Evolutionary conservation across 2,329 filamentous ascomycete species (phyloP).

Genomic region (Orbilia brochopaga): DNA sequence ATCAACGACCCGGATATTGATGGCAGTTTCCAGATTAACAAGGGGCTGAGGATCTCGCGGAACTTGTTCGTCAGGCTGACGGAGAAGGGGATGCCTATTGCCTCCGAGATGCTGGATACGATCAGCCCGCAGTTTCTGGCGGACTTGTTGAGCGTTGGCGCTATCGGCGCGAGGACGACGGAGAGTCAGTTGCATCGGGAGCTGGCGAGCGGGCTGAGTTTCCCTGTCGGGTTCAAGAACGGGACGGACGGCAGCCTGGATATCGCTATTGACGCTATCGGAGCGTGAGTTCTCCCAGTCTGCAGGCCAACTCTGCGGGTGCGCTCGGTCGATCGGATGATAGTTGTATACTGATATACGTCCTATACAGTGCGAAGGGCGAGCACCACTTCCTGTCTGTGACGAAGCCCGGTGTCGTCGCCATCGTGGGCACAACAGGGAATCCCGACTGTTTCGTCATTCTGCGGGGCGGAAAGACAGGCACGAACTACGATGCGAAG

Average conservation of each 20-base stretch:
- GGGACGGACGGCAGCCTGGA: conserved; percentile 90
- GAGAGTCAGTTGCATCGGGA: conserved; percentile 97
- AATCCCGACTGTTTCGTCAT: conserved; percentile 99
- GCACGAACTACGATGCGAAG: conserved; percentile 90
- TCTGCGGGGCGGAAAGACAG: conserved; percentile 85
- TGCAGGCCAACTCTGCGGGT: too few relatives aligned
- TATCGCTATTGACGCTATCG: conserved; percentile 95
- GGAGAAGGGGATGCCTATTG: conserved; percentile 85
- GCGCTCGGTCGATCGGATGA: too few relatives aligned
- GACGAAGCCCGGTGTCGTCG: conserved; percentile 93
- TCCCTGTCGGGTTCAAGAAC: conserved; percentile 99
- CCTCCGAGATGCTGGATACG: conserved; percentile 97
- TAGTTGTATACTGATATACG: too few relatives aligned
- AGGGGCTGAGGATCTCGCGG: conserved; percentile 88
- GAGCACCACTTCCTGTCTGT: conserved; percentile 96
- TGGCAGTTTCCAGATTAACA: conserved; percentile 98
- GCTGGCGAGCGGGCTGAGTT: conserved; percentile 89
- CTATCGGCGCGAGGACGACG: conserved; percentile 93
- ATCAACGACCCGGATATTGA: conserved; percentile 99
- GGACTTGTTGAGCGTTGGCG: conserved; percentile 92
- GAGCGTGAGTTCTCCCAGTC: conserved; percentile 63
- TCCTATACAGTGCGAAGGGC: conserved; percentile 52
- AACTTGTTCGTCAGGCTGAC: conserved; percentile 94
- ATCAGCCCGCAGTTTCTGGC: conserved; percentile 98
- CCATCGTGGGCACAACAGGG: conserved; percentile 88